Base-by-base conservation (phyloP, 2,329 filamentous ascomycete species). In the Drechslerella stenobrocha region DNA sequence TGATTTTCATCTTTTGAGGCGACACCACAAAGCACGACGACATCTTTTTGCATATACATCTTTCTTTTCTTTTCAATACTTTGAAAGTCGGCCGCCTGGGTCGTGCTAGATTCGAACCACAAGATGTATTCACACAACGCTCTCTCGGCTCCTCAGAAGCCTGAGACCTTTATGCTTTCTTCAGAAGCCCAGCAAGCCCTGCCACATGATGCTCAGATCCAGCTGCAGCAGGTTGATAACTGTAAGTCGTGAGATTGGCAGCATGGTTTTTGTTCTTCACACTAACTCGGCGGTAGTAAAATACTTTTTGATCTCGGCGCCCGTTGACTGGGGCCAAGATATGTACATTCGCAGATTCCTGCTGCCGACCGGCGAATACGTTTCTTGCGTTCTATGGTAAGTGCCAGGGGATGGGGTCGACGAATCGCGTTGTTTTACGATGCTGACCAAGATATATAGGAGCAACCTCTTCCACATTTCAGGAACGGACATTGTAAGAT, bases 391-490 rank as follows among this genome's bases (percentile, higher is more conserved):
- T 71, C 82, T 98, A 76, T 98, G 93, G 86, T 88, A 76, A 74
- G 80, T 64, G n/a, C n/a, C n/a, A n/a, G n/a, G n/a, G n/a, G n/a
- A n/a, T n/a, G n/a, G n/a, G n/a, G n/a, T n/a, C n/a, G n/a, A n/a
- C n/a, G n/a, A n/a, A n/a, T n/a, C n/a, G n/a, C n/a, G n/a, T n/a
- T n/a, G n/a, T n/a, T n/a, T n/a, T n/a, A n/a, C n/a, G n/a, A n/a
- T n/a, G 30, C 20, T 30, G n/a, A 34, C 23, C 15, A 32, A 26
- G 30, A 24, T 22, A 11, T 51, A 40, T 75, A 88, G 86, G 90
- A 97, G 92, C 82, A 97, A 96, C 76, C 88, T 98, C 74, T 98
- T 98, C 78, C 93, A 98, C 82, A 95, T 98, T 75, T 97, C 93
- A 23, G 93, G 93, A 70, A 98, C 93, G 73, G 93, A 98, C 78